Evolutionary conservation across 2,329 filamentous ascomycete genomes (phyloP).

Genomic region (Aspergillus luchuensis): DNA sequence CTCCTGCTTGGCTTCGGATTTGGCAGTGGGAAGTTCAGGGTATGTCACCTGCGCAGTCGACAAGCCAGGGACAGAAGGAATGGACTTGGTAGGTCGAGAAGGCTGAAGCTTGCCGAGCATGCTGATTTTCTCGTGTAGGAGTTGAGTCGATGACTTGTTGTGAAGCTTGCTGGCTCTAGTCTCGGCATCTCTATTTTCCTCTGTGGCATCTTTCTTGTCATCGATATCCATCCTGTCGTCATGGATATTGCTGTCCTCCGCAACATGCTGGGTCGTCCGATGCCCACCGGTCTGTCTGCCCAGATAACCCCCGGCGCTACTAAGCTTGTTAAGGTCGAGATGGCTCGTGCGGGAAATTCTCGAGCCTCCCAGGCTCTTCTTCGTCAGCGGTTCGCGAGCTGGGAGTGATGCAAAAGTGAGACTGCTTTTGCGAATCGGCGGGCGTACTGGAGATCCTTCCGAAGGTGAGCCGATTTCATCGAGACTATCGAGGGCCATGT

Average conservation of each 20-base stretch:
- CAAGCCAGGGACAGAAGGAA: conserved; percentile 36
- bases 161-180: conserved; percentile 61
- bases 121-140: conserved; percentile 89
- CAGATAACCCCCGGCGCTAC: conserved; percentile 62
- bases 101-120: conserved; percentile 62
- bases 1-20: conserved; percentile 31
- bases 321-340: conserved; percentile 60
- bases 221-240: conserved; percentile 53
- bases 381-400: conserved; percentile 82
- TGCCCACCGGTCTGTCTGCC: conserved; percentile 69
- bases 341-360: conserved; percentile 77
- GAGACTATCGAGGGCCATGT: conserved; percentile 40
- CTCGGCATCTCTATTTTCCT: conserved; percentile 51
- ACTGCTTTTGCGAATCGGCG: conserved; percentile 86
- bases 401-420: conserved; percentile 92
- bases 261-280: conserved; percentile 34
- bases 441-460: conserved; percentile 55
- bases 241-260: conserved; percentile 48
- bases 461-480: conserved; percentile 53
- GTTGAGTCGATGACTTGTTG: conserved; percentile 90
- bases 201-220: conserved; percentile 56
- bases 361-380: conserved; percentile 75
- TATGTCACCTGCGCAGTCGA: conserved; percentile 38
- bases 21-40: conserved; percentile 37
- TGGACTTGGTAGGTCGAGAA: conserved; percentile 49